A percentile compares a stretch with the other conserved stretches of the same genome.
phyloP scores from a whole-genome alignment of 2,329 filamentous ascomycete species.

The Claviceps quebecensis region DNA sequence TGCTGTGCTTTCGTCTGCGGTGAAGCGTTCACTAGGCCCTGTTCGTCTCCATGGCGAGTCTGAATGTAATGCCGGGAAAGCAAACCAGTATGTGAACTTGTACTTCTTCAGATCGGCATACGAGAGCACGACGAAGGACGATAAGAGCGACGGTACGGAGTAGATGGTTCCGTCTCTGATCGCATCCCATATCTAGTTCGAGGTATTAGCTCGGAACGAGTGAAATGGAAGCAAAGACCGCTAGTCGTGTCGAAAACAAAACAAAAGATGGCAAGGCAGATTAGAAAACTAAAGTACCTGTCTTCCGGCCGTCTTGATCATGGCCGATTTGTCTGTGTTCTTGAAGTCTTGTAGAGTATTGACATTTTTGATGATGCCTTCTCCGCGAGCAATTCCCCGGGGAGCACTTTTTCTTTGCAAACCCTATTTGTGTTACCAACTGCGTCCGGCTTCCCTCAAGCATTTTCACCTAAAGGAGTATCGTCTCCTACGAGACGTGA shows the following conservation, averaged over 20 bases:
- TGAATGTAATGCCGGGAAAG: slow-evolving; percentile 84
- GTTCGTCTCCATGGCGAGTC: slow-evolving; percentile 66
- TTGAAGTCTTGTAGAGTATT: slow-evolving; percentile 94
- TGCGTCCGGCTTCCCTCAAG: too few species aligned
- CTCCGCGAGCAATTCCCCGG: slow-evolving; percentile 62
- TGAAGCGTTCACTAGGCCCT: slow-evolving; percentile 41
- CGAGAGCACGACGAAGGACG: slow-evolving; percentile 78
- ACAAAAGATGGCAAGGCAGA: background rate
- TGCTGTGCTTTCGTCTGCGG: slow-evolving; percentile 55
- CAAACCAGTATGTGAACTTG: slow-evolving; percentile 96
- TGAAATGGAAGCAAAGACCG: background rate
- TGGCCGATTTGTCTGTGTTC: slow-evolving; percentile 62
- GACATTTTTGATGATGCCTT: slow-evolving; percentile 89
- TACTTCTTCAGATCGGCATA: slow-evolving; percentile 97
- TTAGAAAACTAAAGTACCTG: slow-evolving; percentile 39
- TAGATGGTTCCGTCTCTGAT: slow-evolving; percentile 95
- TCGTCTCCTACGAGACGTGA: background rate
- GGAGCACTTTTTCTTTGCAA: slow-evolving; percentile 45
- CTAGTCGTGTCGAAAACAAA: background rate
- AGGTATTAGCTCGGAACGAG: background rate
- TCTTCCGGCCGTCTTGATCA: slow-evolving; percentile 65
- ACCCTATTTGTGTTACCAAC: background rate
- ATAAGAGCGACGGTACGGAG: slow-evolving; percentile 79
- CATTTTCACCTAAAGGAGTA: too few species aligned
- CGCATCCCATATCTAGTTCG: slow-evolving; percentile 76